phyloP scores from a whole-genome alignment of 2,329 filamentous ascomycete genomes.

The Cordyceps tenuipes region DNA sequence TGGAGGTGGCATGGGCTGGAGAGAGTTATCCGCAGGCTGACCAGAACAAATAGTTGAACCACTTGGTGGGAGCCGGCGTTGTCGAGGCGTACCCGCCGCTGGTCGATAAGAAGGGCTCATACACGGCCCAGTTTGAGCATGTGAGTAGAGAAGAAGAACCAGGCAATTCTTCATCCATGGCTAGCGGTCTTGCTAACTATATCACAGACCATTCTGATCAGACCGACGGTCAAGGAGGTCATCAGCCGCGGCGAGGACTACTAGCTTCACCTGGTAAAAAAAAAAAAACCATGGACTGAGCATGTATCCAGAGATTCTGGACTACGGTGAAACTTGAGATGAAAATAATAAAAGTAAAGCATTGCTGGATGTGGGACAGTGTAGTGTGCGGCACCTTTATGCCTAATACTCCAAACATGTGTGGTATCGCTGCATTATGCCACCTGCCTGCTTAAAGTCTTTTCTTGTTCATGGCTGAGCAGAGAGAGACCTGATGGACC shows the following conservation, averaged over 20 bases:
- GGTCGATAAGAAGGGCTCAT: slow-evolving; percentile 86
- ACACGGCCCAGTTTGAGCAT: slow-evolving; percentile 91
- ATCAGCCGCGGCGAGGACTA: slow-evolving; percentile 82
- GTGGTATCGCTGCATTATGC: neutral
- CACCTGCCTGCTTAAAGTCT: neutral
- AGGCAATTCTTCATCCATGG: neutral
- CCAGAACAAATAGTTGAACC: slow-evolving; percentile 58
- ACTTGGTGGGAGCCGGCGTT: slow-evolving; percentile 71
- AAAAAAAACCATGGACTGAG: neutral
- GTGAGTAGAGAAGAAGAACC: slow-evolving; percentile 49
- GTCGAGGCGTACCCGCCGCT: slow-evolving; percentile 87
- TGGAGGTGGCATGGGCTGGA: neutral
- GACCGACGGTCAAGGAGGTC: slow-evolving; percentile 77
- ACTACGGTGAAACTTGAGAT: neutral
- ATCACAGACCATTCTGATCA: slow-evolving; percentile 61
- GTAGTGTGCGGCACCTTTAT: neutral
- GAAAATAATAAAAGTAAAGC: neutral
- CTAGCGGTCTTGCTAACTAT: slow-evolving; percentile 12
- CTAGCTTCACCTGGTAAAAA: slow-evolving; percentile 31
- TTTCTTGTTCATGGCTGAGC: neutral
- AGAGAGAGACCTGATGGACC: no score
- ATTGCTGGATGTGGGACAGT: neutral
- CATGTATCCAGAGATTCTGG: neutral
- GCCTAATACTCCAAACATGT: neutral
- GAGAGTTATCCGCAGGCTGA: neutral